phyloP scores from a whole-genome alignment of 208 protist genomes.

The Endotrypanum monterogeii region DNA sequence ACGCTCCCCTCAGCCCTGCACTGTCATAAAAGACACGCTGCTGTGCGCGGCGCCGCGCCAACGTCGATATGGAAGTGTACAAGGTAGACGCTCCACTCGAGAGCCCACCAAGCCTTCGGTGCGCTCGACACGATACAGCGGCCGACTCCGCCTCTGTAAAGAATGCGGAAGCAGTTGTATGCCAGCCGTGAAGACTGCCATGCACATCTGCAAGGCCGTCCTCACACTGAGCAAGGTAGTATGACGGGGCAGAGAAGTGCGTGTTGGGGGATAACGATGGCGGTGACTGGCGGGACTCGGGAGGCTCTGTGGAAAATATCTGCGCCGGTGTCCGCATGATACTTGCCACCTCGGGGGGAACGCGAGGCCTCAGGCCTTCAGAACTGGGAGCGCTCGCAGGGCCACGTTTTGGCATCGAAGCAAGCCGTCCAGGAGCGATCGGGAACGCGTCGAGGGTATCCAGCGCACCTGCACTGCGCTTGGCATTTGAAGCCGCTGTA shows the following conservation, averaged over 20 bases:
- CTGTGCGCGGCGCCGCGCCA: slow-evolving; percentile 23
- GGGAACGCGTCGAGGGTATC: neutral
- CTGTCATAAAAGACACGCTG: slow-evolving; percentile 12
- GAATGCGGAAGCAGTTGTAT: slow-evolving; percentile 26
- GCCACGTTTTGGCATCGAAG: neutral
- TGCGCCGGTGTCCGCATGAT: neutral
- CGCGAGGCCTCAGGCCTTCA: neutral
- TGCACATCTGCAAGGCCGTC: slow-evolving; percentile 24
- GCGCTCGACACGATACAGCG: neutral
- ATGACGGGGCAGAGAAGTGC: slow-evolving; percentile 8
- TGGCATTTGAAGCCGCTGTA: neutral
- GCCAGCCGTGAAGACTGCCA: slow-evolving; percentile 13
- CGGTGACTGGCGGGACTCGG: neutral
- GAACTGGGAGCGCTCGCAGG: too few species aligned
- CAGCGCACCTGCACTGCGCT: neutral
- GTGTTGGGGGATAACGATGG: neutral
- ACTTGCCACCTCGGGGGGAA: neutral
- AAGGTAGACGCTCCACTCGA: neutral
- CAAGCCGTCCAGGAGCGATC: neutral
- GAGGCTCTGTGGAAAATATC: neutral
- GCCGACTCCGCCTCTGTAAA: slow-evolving; percentile 1
- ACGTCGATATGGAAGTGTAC: slow-evolving; percentile 13
- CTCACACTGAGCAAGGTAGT: slow-evolving; percentile 32
- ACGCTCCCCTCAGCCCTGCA: neutral
- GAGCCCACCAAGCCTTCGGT: neutral